These are phyloP conservation scores for Phytophthora pisi DNA, from an alignment of 352 stramenopile species.

Conservation along the genomic window DNA sequence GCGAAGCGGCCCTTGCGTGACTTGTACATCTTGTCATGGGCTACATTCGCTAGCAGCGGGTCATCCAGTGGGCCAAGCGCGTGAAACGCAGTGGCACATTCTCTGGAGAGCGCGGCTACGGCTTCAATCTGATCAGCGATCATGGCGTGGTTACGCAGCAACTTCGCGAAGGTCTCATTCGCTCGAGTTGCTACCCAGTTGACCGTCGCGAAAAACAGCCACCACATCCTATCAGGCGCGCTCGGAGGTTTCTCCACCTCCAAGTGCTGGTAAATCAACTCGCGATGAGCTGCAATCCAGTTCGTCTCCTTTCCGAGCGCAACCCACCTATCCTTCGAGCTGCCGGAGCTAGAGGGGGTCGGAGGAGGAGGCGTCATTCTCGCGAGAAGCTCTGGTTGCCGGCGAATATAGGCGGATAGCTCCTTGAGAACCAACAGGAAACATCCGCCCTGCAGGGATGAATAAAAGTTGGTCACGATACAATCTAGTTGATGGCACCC, in stretches of 20 bases:
- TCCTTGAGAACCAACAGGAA: conserved; percentile 45
- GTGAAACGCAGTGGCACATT: conserved; percentile 45
- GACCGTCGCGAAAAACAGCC: conserved; percentile 59
- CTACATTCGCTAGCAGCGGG: conserved; percentile 15
- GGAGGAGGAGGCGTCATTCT: conserved; percentile 29
- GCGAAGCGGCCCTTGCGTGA: conserved; percentile 40
- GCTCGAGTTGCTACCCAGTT: conserved; percentile 51
- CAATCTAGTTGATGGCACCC: conserved; percentile 41
- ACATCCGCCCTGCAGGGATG: conserved; percentile 43
- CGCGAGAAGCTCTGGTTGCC: conserved; percentile 36
- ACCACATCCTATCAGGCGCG: conserved; percentile 54
- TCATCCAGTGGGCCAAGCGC: conserved; percentile 29
- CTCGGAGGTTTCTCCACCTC: conserved; percentile 31
- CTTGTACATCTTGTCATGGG: conserved; percentile 26
- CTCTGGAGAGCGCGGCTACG: conserved; percentile 34
- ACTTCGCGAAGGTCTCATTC: conserved; percentile 40
- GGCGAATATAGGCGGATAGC: conserved; percentile 39
- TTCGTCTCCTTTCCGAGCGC: conserved; percentile 43
- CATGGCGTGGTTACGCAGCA: conserved; percentile 38
- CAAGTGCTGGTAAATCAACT: conserved; percentile 54
- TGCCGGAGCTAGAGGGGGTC: background rate
- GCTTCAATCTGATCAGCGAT: conserved; percentile 28
- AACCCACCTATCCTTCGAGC: conserved; percentile 33
- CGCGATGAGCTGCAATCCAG: conserved; percentile 63
- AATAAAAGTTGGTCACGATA: conserved; percentile 52